Evolutionary conservation across 805 yeast genomes (phyloP).

Genomic region (Tetrapisispora phaffii): DNA sequence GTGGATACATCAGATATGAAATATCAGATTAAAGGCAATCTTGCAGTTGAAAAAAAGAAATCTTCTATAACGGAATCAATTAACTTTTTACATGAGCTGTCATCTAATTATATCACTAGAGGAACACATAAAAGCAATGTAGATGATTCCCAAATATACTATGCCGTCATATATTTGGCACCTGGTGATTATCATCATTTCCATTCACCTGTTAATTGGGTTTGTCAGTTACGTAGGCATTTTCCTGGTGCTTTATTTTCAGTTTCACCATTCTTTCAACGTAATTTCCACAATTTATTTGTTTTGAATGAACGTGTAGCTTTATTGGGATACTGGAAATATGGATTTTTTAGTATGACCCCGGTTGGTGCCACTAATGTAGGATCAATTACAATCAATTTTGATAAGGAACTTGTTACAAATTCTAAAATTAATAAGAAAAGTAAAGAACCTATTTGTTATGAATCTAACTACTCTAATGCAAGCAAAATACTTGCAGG

Average conservation of each 20-base stretch:
- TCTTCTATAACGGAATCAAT: conserved; percentile 26
- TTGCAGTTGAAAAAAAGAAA: conserved; percentile 33
- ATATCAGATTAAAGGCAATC: conserved; percentile 62
- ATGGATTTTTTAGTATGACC: conserved; percentile 96
- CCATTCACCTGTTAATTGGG: conserved; percentile 97
- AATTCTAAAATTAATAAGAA: conserved; percentile 46
- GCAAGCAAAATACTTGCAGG: conserved; percentile 76
- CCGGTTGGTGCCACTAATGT: conserved; percentile 99
- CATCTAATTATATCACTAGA: conserved; percentile 14
- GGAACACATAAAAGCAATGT: conserved; percentile 18
- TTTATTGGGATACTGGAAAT: conserved; percentile 86
- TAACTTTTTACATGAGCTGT: conserved; percentile 32
- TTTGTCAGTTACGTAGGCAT: conserved; percentile 83
- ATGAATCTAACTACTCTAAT: conserved; percentile 83
- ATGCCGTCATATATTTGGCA: conserved; percentile 87
- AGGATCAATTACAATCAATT: conserved; percentile 85
- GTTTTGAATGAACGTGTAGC: conserved; percentile 94
- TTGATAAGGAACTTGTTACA: conserved; percentile 82
- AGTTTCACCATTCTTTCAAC: conserved; percentile 94
- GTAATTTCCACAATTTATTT: conserved; percentile 74
- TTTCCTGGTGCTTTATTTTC: conserved; percentile 92
- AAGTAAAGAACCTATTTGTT: conserved; percentile 67
- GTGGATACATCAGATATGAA: conserved; percentile 50
- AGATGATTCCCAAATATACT: conserved; percentile 54
- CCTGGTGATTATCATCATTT: conserved; percentile 98